These are phyloP conservation scores for Beauveria sp. DNA, from an alignment of 2,329 filamentous ascomycete species.

Conservation along the genomic window DNA sequence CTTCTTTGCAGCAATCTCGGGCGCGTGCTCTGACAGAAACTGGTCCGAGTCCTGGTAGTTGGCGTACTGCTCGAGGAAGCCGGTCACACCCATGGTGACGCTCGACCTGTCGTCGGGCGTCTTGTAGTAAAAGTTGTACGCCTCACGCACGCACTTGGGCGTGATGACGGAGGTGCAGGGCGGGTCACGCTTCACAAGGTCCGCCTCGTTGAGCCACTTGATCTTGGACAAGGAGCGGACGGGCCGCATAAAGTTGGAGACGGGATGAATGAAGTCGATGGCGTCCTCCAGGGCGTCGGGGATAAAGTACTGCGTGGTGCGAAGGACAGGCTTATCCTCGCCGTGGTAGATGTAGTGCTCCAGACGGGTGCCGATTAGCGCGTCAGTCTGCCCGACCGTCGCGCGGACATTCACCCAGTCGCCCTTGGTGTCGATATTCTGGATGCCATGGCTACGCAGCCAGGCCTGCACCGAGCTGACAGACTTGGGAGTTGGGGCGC, in stretches of 20 bases:
- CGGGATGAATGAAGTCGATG: constrained; percentile 40
- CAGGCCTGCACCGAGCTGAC: constrained; percentile 32
- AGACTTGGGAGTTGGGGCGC: constrained; percentile 26
- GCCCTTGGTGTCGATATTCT: constrained; percentile 24
- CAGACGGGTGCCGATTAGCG: constrained; percentile 34
- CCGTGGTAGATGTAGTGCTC: constrained; percentile 33
- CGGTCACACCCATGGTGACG: constrained; percentile 37
- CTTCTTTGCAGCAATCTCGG: constrained; percentile 26
- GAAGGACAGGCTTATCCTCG: constrained; percentile 27
- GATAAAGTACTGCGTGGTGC: constrained; percentile 37
- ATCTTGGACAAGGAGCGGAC: constrained; percentile 19
- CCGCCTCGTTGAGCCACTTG: constrained; percentile 3
- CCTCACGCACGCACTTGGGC: constrained; percentile 33
- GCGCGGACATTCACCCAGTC: constrained; percentile 37
- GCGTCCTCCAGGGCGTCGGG: constrained; percentile 30
- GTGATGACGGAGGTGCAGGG: constrained; percentile 27
- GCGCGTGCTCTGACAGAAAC: constrained; percentile 30
- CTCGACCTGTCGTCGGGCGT: constrained; percentile 22
- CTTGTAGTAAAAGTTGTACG: constrained; percentile 39
- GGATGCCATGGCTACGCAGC: constrained; percentile 32
- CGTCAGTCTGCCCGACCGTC: constrained; percentile 31
- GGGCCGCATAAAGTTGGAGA: constrained; percentile 42
- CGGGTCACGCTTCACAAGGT: constrained; percentile 19
- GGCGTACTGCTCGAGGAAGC: constrained; percentile 42
- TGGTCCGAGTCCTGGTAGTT: constrained; percentile 33